Conservation (phyloP, 305 asterid genomes). For the Solanum aculeatissimum region DNA sequence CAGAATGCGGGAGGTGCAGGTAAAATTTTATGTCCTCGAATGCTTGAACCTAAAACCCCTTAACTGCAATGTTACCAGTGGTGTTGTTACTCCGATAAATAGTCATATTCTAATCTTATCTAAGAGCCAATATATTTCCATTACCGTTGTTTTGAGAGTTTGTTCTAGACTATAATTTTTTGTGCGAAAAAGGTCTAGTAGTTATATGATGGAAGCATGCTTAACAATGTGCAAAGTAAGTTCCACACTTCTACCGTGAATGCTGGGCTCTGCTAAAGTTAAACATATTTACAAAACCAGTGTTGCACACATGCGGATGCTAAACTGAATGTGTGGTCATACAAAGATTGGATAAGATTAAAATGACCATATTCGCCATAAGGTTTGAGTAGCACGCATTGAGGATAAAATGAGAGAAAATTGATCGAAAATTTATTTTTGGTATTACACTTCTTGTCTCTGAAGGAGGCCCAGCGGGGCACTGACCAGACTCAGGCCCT, state of each 20-base stretch:
- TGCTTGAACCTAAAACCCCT: background rate
- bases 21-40: background rate
- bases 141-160: background rate
- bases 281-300: background rate
- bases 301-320: background rate
- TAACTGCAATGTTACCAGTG: background rate
- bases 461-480: background rate
- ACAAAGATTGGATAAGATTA: background rate
- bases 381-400: background rate
- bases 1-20: conserved; percentile 22
- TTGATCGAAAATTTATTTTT: background rate
- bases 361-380: background rate
- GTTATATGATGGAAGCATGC: background rate
- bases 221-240: background rate
- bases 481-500: background rate
- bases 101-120: background rate
- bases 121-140: background rate
- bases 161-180: background rate
- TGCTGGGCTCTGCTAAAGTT: background rate
- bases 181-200: background rate
- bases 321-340: background rate
- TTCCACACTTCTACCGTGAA: background rate
- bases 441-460: background rate
- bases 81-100: background rate
- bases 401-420: background rate